phyloP scores from a whole-genome alignment of 148 eudicot species.

The Dysphania ambrosioides region DNA sequence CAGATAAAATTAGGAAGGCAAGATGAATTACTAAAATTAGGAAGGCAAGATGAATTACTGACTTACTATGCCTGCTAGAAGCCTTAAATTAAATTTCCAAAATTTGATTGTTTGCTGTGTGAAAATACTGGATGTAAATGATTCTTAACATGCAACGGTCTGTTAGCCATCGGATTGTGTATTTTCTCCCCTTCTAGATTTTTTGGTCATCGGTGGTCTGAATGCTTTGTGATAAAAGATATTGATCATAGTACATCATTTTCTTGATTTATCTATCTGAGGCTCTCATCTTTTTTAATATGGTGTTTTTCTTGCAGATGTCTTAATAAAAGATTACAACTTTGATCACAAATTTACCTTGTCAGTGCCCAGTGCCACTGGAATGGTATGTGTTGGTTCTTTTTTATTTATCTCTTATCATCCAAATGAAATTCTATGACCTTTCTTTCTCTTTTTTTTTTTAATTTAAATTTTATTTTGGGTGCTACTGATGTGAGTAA shows the following conservation, averaged over 20 bases:
- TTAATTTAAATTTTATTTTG: background rate
- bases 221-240: background rate
- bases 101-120: background rate
- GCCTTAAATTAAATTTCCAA: background rate
- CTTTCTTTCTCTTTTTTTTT: too few species aligned
- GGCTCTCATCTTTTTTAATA: background rate
- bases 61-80: background rate
- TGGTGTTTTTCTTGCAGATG: conserved; percentile 45
- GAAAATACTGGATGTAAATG: background rate
- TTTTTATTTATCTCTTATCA: background rate
- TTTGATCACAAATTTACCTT: conserved; percentile 71
- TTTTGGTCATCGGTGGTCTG: background rate
- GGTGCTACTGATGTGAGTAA: background rate
- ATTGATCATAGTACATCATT: background rate
- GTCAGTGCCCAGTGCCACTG: conserved; percentile 65
- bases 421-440: background rate
- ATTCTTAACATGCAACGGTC: too few species aligned
- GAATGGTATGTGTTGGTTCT: conserved; percentile 53
- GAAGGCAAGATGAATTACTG: background rate
- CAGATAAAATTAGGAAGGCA: too few species aligned
- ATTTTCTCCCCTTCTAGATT: background rate
- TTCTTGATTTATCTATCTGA: background rate
- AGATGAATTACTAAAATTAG: background rate
- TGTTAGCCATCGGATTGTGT: too few species aligned
- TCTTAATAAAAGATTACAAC: conserved; percentile 84